Percentiles rank a stretch among this genome's conserved stretches.
Evolutionary conservation across 345 rosid species (phyloP).

Genomic region (Excoecaria agallocha): DNA sequence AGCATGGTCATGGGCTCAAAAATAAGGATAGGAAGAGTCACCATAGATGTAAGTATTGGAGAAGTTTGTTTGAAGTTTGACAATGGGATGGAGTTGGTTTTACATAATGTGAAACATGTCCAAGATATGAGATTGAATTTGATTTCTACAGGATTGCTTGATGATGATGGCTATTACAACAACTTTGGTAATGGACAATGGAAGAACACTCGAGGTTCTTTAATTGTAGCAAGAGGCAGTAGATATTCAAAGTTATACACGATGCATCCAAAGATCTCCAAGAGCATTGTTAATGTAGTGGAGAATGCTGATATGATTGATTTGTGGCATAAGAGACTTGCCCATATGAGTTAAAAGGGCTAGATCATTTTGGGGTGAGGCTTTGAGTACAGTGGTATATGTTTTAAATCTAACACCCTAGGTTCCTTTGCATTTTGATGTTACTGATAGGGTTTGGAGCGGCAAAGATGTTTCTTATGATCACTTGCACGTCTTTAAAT

Average conservation of each 20-base stretch:
- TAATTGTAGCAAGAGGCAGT: not conserved
- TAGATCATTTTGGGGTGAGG: too few relatives aligned
- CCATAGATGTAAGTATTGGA: not conserved
- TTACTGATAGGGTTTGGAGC: too few relatives aligned
- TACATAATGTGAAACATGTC: not conserved
- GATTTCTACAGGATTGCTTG: not conserved
- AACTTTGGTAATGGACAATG: not conserved
- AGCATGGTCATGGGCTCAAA: slow-evolving; percentile 36
- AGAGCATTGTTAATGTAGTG: not conserved
- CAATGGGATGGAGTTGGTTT: not conserved
- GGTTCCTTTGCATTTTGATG: too few relatives aligned
- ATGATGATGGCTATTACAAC: not conserved
- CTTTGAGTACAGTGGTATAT: too few relatives aligned
- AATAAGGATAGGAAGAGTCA: too few relatives aligned
- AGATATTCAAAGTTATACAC: not conserved
- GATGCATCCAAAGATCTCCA: not conserved
- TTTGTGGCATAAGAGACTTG: too few relatives aligned
- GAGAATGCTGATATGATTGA: too few relatives aligned
- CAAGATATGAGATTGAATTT: not conserved
- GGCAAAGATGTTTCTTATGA: too few relatives aligned
- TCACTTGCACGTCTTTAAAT: too few relatives aligned
- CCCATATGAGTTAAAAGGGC: too few relatives aligned
- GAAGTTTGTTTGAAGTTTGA: not conserved
- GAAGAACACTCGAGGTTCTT: not conserved
- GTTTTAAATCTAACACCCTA: too few relatives aligned